These are phyloP conservation scores for Mycena crocata DNA, from an alignment of 768 basidiomycete species.

Conservation along the genomic window DNA sequence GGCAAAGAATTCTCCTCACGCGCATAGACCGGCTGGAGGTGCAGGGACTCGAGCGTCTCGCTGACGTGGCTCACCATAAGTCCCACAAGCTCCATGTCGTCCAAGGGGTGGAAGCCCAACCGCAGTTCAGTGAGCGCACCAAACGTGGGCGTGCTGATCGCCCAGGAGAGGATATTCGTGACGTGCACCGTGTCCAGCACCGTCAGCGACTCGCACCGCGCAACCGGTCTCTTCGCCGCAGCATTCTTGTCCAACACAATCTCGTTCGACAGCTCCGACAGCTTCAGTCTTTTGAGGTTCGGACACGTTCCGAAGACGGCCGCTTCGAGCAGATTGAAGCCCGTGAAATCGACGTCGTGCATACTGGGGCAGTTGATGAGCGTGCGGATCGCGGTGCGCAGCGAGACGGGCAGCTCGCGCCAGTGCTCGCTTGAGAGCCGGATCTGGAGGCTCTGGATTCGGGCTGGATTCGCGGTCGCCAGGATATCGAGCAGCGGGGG, in stretches of 20 bases:
- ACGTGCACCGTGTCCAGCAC: conserved; percentile 13
- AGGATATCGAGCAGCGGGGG: conserved; percentile 11
- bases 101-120: conserved; percentile 13
- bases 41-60: conserved; percentile 9
- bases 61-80: conserved; percentile 1
- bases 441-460: conserved; percentile 12
- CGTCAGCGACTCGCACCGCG: conserved; percentile 7
- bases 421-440: conserved; percentile 18
- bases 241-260: not conserved
- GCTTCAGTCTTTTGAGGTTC: conserved; percentile 11
- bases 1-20: not conserved
- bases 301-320: not conserved
- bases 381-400: conserved; percentile 6
- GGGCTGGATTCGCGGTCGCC: not conserved
- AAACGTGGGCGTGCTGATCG: not conserved
- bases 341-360: conserved; percentile 20
- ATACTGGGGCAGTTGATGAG: conserved; percentile 13
- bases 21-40: conserved; percentile 18
- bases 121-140: conserved; percentile 12
- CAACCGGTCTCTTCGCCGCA: not conserved
- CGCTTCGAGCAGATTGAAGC: conserved; percentile 2
- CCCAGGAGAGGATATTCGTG: conserved; percentile 3
- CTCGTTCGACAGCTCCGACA: conserved; percentile 3
- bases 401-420: not conserved
- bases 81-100: not conserved